Evolutionary conservation across 1,284 basidiomycete genomes (phyloP).

Genomic region (Irpex lacteus): DNA sequence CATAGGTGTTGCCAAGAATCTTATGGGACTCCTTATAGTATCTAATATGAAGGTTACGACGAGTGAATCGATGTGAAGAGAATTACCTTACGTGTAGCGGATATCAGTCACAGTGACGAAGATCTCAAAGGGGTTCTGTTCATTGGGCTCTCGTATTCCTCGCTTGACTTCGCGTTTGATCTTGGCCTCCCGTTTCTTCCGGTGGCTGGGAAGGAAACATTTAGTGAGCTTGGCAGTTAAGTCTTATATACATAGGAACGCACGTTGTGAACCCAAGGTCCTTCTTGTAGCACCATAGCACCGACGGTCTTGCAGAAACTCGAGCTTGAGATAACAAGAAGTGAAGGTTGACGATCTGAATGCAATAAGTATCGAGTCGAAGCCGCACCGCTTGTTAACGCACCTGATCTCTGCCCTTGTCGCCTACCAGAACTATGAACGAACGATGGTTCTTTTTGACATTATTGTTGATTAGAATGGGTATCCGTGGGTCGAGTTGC

Average conservation of each 20-base stretch:
- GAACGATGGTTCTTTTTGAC: constrained; percentile 91
- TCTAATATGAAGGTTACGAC: constrained; percentile 27
- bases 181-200: constrained; percentile 95
- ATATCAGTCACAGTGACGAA: constrained; percentile 99
- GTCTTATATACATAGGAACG: neutral
- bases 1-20: constrained; percentile 96
- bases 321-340: constrained; percentile 91
- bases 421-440: constrained; percentile 97
- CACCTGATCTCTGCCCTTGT: constrained; percentile 91
- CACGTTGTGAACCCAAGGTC: constrained; percentile 92
- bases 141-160: constrained; percentile 90
- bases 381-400: constrained; percentile 15
- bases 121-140: constrained; percentile 97
- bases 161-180: constrained; percentile 94
- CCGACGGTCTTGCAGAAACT: constrained; percentile 85
- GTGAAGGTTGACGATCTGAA: constrained; percentile 91
- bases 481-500: constrained; percentile 90
- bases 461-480: constrained; percentile 90
- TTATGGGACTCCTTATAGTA: constrained; percentile 96
- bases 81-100: constrained; percentile 78
- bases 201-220: constrained; percentile 57
- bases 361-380: neutral
- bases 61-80: neutral
- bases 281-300: constrained; percentile 98
- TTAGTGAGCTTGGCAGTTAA: neutral